These are phyloP conservation scores for Rhizomucor pusillus DNA, from an alignment of 371 early-diverging fungal genomes.

Conservation along the genomic window DNA sequence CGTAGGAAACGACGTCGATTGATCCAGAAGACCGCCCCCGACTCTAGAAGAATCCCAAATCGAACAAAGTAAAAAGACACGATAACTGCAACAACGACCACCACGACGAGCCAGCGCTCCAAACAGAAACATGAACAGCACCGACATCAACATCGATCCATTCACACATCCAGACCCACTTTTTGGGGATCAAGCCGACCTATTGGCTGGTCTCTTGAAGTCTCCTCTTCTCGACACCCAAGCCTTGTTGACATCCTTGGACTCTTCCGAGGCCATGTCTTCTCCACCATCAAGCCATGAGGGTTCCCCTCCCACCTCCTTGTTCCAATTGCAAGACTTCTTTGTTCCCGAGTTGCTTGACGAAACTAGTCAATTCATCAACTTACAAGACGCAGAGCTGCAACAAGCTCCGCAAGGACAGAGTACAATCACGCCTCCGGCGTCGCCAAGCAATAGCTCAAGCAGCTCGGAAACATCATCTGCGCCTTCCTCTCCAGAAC, in stretches of 20 bases:
- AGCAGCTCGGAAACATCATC: not conserved
- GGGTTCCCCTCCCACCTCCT: no score
- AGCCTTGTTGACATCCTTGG: conserved; percentile 3
- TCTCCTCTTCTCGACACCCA: conserved; percentile 3
- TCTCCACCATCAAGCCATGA: conserved; percentile 14
- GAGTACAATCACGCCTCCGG: no score
- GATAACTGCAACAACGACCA: conserved; percentile 6
- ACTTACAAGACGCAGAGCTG: no score
- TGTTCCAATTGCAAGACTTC: not conserved
- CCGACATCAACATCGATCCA: conserved; percentile 11
- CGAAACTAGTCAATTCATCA: not conserved
- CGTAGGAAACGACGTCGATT: conserved; percentile 37
- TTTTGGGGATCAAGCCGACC: conserved; percentile 8
- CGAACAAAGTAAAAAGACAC: conserved; percentile 4
- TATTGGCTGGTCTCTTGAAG: conserved; percentile 14
- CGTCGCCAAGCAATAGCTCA: conserved; percentile 1
- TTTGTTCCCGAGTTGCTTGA: conserved; percentile 2
- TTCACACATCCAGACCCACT: conserved; percentile 5
- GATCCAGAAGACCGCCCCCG: conserved; percentile 27
- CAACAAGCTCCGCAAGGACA: no score
- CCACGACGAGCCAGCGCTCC: conserved; percentile 3
- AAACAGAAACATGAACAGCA: conserved; percentile 7
- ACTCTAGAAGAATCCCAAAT: conserved; percentile 6
- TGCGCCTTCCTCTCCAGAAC: not conserved
- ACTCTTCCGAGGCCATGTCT: conserved; percentile 6